These are phyloP conservation scores for Onygenales sp. DNA, from an alignment of 2,329 filamentous ascomycete species.

Conservation along the genomic window DNA sequence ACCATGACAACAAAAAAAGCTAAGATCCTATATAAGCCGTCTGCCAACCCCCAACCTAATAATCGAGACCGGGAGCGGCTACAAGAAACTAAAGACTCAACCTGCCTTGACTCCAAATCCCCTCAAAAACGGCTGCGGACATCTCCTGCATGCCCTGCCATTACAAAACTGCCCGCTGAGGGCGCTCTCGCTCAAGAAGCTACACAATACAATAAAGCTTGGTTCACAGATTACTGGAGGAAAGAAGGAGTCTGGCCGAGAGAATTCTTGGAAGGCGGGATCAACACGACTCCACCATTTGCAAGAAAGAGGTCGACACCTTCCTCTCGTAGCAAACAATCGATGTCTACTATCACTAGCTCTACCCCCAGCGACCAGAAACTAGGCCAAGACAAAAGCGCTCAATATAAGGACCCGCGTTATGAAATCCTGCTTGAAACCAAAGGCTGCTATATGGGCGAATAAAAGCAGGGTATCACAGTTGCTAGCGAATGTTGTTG, in stretches of 20 bases:
- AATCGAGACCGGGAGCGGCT: slow-evolving; percentile 15
- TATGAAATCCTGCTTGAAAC: slow-evolving; percentile 31
- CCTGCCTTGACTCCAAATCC: slow-evolving; percentile 2
- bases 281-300: slow-evolving; percentile 22
- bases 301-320: slow-evolving; percentile 21
- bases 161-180: background rate
- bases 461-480: slow-evolving; percentile 22
- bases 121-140: too few relatives aligned
- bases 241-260: slow-evolving; percentile 15
- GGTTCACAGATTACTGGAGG: slow-evolving; percentile 19
- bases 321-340: slow-evolving; percentile 21
- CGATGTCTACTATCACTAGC: slow-evolving; percentile 11
- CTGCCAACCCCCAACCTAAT: background rate
- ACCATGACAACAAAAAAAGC: background rate
- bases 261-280: slow-evolving; percentile 17
- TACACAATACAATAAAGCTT: too few relatives aligned
- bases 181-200: too few relatives aligned
- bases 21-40: slow-evolving; percentile 8
- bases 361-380: slow-evolving; percentile 29
- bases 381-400: slow-evolving; percentile 31
- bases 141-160: slow-evolving; percentile 1
- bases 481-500: slow-evolving; percentile 23
- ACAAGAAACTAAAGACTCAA: slow-evolving; percentile 1
- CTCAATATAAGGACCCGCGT: slow-evolving; percentile 24
- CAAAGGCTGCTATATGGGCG: slow-evolving; percentile 33